Conservation (phyloP, 805 yeast genomes). For the Candida krabiensis region DNA sequence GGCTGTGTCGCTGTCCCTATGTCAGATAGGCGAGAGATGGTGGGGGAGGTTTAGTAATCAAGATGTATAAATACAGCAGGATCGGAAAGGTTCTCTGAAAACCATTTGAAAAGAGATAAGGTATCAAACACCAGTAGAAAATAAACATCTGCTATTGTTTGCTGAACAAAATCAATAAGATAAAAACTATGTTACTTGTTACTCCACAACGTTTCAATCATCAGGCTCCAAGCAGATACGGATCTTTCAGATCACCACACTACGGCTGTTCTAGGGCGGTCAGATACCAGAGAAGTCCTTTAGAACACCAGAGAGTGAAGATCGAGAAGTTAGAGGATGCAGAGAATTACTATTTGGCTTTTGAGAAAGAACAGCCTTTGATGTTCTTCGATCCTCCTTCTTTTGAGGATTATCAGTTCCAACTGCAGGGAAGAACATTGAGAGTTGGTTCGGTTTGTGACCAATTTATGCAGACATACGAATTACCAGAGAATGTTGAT, state of each 20-base stretch:
- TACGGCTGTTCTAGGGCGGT: neutral
- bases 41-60: too few relatives aligned
- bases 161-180: too few relatives aligned
- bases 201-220: slow-evolving; percentile 13
- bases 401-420: slow-evolving; percentile 26
- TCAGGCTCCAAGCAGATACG: slow-evolving; percentile 1
- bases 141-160: too few relatives aligned
- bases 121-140: too few relatives aligned
- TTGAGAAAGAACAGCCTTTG: slow-evolving; percentile 20
- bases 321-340: slow-evolving; percentile 19
- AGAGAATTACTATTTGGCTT: slow-evolving; percentile 23
- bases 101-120: too few relatives aligned
- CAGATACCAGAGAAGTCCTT: slow-evolving; percentile 7
- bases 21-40: too few relatives aligned
- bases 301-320: slow-evolving; percentile 10
- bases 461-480: slow-evolving; percentile 17
- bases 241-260: too few relatives aligned
- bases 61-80: too few relatives aligned
- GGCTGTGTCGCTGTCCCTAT: too few relatives aligned
- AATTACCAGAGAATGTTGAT: slow-evolving; percentile 27
- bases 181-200: slow-evolving; percentile 26
- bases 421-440: slow-evolving; percentile 16
- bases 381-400: slow-evolving; percentile 3
- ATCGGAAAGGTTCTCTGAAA: too few relatives aligned
- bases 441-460: slow-evolving; percentile 24